Percentiles rank a stretch among this genome's conserved stretches.
Evolutionary conservation across 75 land plant species (phyloP).

Genomic region (Pinus tabuliformis): DNA sequence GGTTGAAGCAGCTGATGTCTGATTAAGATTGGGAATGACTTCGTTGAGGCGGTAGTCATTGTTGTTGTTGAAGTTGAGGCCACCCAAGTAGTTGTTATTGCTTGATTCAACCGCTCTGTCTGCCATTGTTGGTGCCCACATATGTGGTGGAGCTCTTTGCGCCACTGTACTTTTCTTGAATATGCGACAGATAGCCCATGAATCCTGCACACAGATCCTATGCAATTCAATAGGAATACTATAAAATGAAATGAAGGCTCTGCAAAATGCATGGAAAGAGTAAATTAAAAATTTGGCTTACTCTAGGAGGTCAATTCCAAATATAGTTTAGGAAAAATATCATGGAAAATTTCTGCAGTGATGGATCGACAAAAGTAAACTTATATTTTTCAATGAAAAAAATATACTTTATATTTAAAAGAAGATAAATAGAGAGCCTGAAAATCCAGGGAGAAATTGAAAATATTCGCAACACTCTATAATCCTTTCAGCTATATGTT

Average conservation of each 20-base stretch:
- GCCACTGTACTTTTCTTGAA: constrained; percentile 32
- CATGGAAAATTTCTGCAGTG: no score
- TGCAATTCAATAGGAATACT: background rate
- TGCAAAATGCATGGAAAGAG: no score
- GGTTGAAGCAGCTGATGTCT: background rate
- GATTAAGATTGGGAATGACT: background rate
- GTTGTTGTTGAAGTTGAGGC: no score
- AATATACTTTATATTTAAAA: no score
- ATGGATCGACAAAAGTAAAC: no score
- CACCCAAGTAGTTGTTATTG: background rate
- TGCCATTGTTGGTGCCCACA: constrained; percentile 12
- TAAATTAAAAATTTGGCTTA: background rate
- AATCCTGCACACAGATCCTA: constrained; percentile 26
- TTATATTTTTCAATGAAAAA: no score
- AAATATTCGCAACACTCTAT: no score
- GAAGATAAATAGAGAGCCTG: no score
- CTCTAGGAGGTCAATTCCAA: background rate
- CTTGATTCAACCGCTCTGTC: background rate
- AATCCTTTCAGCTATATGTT: no score
- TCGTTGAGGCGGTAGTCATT: background rate
- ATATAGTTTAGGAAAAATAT: no score
- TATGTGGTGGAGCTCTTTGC: background rate
- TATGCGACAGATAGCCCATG: constrained; percentile 63
- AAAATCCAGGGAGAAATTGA: no score
- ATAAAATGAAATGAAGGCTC: no score